Evolutionary conservation across 2,329 filamentous ascomycete genomes (phyloP).

Genomic region (Colletotrichum sp.): DNA sequence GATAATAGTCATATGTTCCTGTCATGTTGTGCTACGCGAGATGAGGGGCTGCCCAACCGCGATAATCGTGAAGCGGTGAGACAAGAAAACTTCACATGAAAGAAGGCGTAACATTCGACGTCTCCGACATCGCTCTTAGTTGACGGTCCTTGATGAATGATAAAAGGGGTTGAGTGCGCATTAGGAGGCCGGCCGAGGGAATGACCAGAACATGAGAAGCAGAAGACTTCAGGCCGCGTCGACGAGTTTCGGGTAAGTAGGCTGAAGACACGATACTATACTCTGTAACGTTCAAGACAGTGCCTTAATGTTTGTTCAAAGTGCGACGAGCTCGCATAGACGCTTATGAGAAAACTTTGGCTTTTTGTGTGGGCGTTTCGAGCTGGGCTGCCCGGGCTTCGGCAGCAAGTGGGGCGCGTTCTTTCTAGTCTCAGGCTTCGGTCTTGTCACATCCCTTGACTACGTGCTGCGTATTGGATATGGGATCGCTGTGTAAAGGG

Average conservation of each 20-base stretch:
- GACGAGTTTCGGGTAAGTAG: not conserved
- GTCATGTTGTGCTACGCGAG: not conserved
- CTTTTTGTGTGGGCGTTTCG: not conserved
- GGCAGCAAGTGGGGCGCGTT: not conserved
- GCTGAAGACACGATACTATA: not conserved
- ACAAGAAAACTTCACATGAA: not conserved
- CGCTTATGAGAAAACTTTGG: not conserved
- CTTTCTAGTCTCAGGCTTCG: not conserved
- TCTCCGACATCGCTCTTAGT: not conserved
- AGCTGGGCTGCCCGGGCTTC: not conserved
- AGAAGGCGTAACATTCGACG: not conserved
- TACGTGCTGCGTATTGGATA: not conserved
- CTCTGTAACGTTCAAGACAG: not conserved
- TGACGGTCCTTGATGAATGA: not conserved
- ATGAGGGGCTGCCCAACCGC: not conserved
- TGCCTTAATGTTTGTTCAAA: not conserved
- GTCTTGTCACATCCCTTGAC: not conserved
- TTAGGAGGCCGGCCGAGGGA: not conserved
- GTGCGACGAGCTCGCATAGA: not conserved
- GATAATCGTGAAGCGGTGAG: not conserved
- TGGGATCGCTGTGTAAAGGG: not conserved
- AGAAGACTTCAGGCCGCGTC: not conserved
- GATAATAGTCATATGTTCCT: not conserved
- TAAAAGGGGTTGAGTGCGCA: not conserved
- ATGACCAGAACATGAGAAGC: not conserved